Percentiles rank a stretch among this genome's conserved stretches.
These are phyloP conservation scores for Fusarium burgessii DNA, from an alignment of 2,329 filamentous ascomycete genomes.

Conservation along the genomic window DNA sequence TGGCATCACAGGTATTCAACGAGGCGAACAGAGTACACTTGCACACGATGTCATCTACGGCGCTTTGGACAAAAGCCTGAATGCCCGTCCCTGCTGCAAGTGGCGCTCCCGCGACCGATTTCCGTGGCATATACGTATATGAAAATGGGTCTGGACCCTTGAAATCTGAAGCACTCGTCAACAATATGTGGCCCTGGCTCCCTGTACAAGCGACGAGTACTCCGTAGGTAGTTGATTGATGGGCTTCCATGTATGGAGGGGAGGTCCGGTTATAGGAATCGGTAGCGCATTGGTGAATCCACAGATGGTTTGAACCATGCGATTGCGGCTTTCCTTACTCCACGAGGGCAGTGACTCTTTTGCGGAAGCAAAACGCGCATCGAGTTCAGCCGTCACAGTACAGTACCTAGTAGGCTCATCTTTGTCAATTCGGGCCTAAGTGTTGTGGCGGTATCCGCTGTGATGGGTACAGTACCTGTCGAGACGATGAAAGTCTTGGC, in stretches of 20 bases:
- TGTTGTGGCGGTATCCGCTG: conserved; percentile 36
- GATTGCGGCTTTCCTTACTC: conserved; percentile 1
- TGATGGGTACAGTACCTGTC: conserved; percentile 30
- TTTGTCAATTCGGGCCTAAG: conserved; percentile 39
- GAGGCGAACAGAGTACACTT: background rate
- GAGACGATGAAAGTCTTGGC: conserved; percentile 32
- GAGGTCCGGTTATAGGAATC: conserved; percentile 20
- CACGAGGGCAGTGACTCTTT: conserved; percentile 21
- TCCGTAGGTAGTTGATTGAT: conserved; percentile 1
- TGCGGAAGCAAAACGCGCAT: conserved; percentile 29
- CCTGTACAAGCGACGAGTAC: conserved; percentile 2
- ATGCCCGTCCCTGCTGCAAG: background rate
- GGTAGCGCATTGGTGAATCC: conserved; percentile 10
- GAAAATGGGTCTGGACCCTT: conserved; percentile 33
- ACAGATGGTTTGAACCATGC: background rate
- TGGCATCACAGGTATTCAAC: background rate
- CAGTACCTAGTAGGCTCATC: conserved; percentile 9
- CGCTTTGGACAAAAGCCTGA: background rate
- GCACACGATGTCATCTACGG: background rate
- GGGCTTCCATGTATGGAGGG: background rate
- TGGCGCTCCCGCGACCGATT: background rate
- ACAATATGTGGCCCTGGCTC: conserved; percentile 24
- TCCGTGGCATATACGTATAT: conserved; percentile 2
- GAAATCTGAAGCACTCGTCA: conserved; percentile 30
- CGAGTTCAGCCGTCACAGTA: conserved; percentile 12